phyloP scores from a whole-genome alignment of 768 basidiomycete genomes.

The Tricholoma furcatifolium region DNA sequence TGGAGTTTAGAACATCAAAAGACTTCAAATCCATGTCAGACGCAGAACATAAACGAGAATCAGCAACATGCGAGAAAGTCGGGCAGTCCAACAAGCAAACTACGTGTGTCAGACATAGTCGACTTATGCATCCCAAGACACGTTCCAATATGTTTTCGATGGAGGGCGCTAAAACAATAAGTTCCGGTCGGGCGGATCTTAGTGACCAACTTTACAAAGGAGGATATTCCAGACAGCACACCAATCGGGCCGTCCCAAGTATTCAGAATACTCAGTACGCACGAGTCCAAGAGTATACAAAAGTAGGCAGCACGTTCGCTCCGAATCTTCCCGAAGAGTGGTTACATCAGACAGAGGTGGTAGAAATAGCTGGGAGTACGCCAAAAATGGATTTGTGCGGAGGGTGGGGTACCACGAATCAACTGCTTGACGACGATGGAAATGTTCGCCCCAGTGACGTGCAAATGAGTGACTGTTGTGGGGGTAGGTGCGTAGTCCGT shows the following conservation, averaged over 20 bases:
- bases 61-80: no score
- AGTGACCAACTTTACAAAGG: not conserved
- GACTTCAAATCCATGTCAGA: no score
- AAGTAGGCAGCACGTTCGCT: not conserved
- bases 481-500: not conserved
- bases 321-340: not conserved
- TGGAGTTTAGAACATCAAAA: no score
- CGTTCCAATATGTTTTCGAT: not conserved
- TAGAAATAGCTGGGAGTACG: not conserved
- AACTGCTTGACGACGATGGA: no score
- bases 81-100: not conserved
- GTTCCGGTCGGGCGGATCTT: slow-evolving; percentile 8
- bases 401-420: not conserved
- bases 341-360: not conserved
- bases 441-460: no score
- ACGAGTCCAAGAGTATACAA: not conserved
- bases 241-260: not conserved
- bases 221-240: not conserved
- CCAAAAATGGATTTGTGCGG: not conserved
- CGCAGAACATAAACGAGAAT: no score
- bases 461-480: not conserved
- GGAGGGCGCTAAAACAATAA: not conserved
- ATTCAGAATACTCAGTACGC: not conserved
- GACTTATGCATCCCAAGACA: not conserved
- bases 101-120: not conserved